Conservation (phyloP, 1,139 yeast species). For the Yamadazyma blattariae region DNA sequence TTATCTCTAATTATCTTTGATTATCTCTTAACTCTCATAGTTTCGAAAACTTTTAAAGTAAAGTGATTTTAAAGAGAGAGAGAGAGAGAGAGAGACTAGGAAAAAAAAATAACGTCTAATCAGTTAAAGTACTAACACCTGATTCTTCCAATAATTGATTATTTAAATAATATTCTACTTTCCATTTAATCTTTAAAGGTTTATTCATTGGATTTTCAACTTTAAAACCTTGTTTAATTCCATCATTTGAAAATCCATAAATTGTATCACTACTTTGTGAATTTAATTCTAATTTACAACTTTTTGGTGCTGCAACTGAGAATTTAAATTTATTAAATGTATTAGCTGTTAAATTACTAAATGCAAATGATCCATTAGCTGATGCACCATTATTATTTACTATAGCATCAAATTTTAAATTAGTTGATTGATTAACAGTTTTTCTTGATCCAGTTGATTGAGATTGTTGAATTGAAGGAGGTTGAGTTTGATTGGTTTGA, state of each 20-base stretch:
- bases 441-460: slow-evolving; percentile 9
- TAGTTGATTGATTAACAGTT: slow-evolving; percentile 44
- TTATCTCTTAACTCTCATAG: too few relatives aligned
- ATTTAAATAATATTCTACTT: slow-evolving; percentile 54
- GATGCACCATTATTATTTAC: slow-evolving; percentile 17
- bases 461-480: background rate
- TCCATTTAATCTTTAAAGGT: slow-evolving; percentile 78
- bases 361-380: slow-evolving; percentile 38
- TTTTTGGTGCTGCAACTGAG: slow-evolving; percentile 80
- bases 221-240: slow-evolving; percentile 58
- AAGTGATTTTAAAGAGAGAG: too few relatives aligned
- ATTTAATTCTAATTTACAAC: slow-evolving; percentile 59
- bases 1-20: background rate
- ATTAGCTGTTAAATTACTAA: slow-evolving; percentile 38
- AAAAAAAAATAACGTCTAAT: background rate
- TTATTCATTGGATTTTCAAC: slow-evolving; percentile 51
- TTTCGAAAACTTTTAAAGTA: too few relatives aligned
- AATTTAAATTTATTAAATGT: slow-evolving; percentile 51
- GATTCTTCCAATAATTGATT: slow-evolving; percentile 52
- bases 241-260: slow-evolving; percentile 48
- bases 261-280: slow-evolving; percentile 66
- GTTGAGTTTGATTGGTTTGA: slow-evolving; percentile 16
- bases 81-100: background rate
- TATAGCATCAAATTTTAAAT: slow-evolving; percentile 51
- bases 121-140: slow-evolving; percentile 43